Base-by-base conservation (phyloP, 805 yeast genomes). In the Maudiozyma pseudohumilis region DNA sequence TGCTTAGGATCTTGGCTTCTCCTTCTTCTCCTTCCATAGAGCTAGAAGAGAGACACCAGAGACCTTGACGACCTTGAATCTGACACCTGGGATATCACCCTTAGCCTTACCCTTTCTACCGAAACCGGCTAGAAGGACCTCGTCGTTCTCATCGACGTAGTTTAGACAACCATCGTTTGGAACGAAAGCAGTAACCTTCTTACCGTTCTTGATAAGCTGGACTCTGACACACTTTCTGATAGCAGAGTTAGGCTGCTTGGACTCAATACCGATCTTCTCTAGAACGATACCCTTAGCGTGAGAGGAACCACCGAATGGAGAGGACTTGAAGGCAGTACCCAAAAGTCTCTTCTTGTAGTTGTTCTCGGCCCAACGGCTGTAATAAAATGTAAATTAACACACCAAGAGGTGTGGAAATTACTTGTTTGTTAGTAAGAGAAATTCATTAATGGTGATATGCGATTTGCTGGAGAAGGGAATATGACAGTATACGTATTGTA, bases 31-130 rank as follows among this genome's bases (percentile, higher is more conserved):
- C 80, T 89, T 92, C 96, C 96, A 92, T 73, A 92, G 81, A 70
- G 99, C 98, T 69, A 88, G 80, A 72, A 92, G 80, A 61, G 98
- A 92, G 65, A 94, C 98, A 84, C 98, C 98, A 61, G 98, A 85
- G 62, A 92, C 99, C 80, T 92, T 92, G 70, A 92, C 99, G 69
- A 92, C 99, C 85, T 92, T 92, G 87, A 92, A 92, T 84, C 99
- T 92, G 69, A 92, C 99, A 86, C 99, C 99, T 72, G 98, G 98
- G 68, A 92, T 89, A 88, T 92, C 99, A 80, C 99, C 98, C 94
- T 92, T 92, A 72, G 98, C 98, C 81, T 92, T 92, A 79, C 98
- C 98, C 81, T 95, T 92, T 78, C 97, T 87, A 86, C 99, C 99
- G 87, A 92, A 92, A 80, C 99, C 99, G 65, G 99, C 97, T 63